Percentiles rank a stretch among this genome's conserved stretches.
Conservation (phyloP, 2,329 filamentous ascomycete species). For the Fusarium lyarnte region DNA sequence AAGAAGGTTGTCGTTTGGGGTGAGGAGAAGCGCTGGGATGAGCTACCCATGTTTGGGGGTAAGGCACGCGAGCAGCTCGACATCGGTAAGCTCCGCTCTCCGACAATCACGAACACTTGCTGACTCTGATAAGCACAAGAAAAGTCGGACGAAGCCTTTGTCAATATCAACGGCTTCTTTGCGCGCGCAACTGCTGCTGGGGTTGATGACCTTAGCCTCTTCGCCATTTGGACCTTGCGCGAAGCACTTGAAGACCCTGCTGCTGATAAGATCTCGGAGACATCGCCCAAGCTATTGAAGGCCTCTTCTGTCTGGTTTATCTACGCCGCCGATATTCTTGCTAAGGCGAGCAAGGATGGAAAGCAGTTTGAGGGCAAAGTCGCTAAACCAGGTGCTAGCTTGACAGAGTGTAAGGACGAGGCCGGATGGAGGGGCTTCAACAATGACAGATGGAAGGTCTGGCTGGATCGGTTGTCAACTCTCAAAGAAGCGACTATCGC, state of each 20-base stretch:
- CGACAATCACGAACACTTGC: rapidly evolving
- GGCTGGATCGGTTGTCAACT: neutral
- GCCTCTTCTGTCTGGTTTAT: constrained; percentile 24
- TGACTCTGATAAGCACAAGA: constrained; percentile 11
- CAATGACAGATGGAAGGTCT: constrained; percentile 20
- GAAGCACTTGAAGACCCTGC: constrained; percentile 29
- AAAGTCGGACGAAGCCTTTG: neutral
- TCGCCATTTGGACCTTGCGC: constrained; percentile 31
- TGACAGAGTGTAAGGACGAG: neutral
- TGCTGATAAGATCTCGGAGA: neutral
- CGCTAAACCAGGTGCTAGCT: constrained; percentile 19
- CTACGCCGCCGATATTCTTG: constrained; percentile 8
- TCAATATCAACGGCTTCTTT: constrained; percentile 33
- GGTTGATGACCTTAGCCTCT: constrained; percentile 26
- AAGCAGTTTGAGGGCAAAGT: constrained; percentile 38
- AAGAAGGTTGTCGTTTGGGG: constrained; percentile 31
- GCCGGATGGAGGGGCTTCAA: constrained; percentile 32
- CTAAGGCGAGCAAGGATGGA: neutral
- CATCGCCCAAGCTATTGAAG: constrained; percentile 3
- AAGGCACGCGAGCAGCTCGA: constrained; percentile 30
- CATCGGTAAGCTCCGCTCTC: constrained; percentile 2
- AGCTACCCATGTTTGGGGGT: constrained; percentile 31
- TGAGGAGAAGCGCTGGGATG: constrained; percentile 24
- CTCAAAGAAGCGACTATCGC: neutral
- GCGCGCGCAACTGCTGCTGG: constrained; percentile 21